Percentiles rank a stretch among this genome's conserved stretches.
Conservation (phyloP, 306 rosid genomes). For the Acacia acuminata region DNA sequence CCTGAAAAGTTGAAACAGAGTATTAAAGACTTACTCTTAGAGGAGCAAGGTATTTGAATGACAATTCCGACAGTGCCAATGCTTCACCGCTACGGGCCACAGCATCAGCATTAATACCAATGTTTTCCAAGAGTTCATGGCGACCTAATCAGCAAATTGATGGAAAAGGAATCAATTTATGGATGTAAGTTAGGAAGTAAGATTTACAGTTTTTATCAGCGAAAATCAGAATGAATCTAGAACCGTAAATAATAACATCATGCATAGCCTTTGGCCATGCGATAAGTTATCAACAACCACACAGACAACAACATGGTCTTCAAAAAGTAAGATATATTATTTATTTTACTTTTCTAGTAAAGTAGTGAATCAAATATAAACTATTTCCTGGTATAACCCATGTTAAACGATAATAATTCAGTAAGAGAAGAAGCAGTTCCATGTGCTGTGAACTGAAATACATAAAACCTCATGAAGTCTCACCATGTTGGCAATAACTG, state of each 20-base stretch:
- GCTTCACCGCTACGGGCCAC: slow-evolving; percentile 75
- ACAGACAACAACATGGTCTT: neutral
- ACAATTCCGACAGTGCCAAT: slow-evolving; percentile 72
- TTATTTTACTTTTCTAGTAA: slow-evolving; percentile 19
- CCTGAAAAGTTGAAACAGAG: neutral
- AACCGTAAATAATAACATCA: neutral
- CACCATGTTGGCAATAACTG: slow-evolving; percentile 91
- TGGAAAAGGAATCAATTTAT: slow-evolving; percentile 23
- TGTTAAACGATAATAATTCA: neutral
- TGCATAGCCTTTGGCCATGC: neutral
- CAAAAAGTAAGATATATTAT: neutral
- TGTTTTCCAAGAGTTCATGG: slow-evolving; percentile 65
- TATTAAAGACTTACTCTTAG: slow-evolving; percentile 60
- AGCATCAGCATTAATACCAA: slow-evolving; percentile 62
- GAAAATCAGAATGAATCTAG: neutral
- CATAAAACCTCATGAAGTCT: slow-evolving; percentile 34
- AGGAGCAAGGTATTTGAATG: slow-evolving; percentile 82
- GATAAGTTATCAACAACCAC: slow-evolving; percentile 1
- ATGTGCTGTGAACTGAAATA: neutral
- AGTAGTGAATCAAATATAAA: slow-evolving; percentile 7
- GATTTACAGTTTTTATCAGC: neutral
- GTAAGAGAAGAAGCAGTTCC: slow-evolving; percentile 8
- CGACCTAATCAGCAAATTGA: slow-evolving; percentile 59
- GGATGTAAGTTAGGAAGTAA: neutral
- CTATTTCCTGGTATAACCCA: too few relatives aligned